Evolutionary conservation across 169 alveolate species (phyloP).

Genomic region (Plasmodium inui): DNA sequence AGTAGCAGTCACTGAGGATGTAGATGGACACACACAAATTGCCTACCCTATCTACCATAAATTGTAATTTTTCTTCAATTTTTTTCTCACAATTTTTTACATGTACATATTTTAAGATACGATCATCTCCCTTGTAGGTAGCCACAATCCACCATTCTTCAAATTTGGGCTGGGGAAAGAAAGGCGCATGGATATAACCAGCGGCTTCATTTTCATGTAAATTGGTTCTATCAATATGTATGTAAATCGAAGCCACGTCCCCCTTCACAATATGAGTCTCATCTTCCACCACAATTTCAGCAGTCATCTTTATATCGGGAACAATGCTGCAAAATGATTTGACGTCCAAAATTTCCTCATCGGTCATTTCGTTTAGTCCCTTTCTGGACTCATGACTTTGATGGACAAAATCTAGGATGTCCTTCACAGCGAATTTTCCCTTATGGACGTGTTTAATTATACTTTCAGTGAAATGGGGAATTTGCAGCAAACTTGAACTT

Average conservation of each 20-base stretch:
- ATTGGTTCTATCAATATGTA: constrained; percentile 86
- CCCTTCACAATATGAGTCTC: constrained; percentile 91
- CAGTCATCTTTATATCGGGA: constrained; percentile 84
- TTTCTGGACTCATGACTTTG: constrained; percentile 84
- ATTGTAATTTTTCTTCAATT: constrained; percentile 81
- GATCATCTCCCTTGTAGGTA: constrained; percentile 79
- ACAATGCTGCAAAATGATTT: constrained; percentile 87
- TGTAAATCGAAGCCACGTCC: constrained; percentile 89
- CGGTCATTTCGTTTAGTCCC: constrained; percentile 87
- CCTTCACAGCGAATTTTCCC: constrained; percentile 87
- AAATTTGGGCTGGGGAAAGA: constrained; percentile 88
- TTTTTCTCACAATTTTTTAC: constrained; percentile 82
- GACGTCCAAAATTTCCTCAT: constrained; percentile 84
- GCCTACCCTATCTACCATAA: constrained; percentile 86
- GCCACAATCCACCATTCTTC: constrained; percentile 93
- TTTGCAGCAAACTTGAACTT: constrained; percentile 87
- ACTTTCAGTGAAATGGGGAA: constrained; percentile 91
- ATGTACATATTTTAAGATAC: constrained; percentile 81
- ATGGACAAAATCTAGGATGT: constrained; percentile 86
- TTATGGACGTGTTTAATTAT: constrained; percentile 80
- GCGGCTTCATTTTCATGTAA: constrained; percentile 86
- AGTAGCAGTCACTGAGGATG: constrained; percentile 85
- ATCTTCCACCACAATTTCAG: constrained; percentile 88
- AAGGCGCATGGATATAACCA: constrained; percentile 93
- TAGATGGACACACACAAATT: constrained; percentile 78